phyloP scores from a whole-genome alignment of 1,139 yeast species.

The Yamadazyma sp. region DNA sequence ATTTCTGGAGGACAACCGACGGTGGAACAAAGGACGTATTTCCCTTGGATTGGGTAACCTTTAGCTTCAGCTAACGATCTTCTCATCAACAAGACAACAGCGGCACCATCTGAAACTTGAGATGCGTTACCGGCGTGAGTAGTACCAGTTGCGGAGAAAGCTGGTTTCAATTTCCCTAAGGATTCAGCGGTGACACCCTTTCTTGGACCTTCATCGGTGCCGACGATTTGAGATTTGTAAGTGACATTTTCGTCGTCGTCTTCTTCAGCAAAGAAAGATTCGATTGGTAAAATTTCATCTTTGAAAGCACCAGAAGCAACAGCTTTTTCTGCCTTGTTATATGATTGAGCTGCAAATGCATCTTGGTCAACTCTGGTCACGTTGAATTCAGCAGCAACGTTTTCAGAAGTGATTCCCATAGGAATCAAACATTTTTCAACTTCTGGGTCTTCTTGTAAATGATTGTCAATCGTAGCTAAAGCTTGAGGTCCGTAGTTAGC shows the following conservation, averaged over 20 bases:
- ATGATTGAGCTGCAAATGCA: constrained; percentile 83
- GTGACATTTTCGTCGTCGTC: constrained; percentile 48
- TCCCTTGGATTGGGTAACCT: constrained; percentile 66
- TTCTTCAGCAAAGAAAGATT: constrained; percentile 50
- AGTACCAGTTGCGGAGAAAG: constrained; percentile 79
- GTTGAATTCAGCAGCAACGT: constrained; percentile 48
- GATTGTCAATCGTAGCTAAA: constrained; percentile 60
- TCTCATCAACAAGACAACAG: constrained; percentile 81
- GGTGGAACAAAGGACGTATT: constrained; percentile 71
- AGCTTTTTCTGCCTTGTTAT: constrained; percentile 78
- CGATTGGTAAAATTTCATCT: constrained; percentile 84
- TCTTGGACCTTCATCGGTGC: constrained; percentile 90
- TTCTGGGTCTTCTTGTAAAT: constrained; percentile 27
- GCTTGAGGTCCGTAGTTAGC: constrained; percentile 76
- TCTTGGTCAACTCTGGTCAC: constrained; percentile 78
- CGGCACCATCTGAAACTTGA: constrained; percentile 94
- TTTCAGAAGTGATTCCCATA: constrained; percentile 74
- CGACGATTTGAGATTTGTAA: constrained; percentile 49
- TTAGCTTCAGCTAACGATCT: constrained; percentile 82
- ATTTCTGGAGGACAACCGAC: constrained; percentile 96
- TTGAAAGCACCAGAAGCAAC: constrained; percentile 69
- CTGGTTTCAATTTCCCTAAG: constrained; percentile 75
- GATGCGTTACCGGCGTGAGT: constrained; percentile 97
- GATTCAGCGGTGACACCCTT: constrained; percentile 78
- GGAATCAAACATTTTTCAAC: constrained; percentile 45